Percentiles rank a stretch among this genome's conserved stretches.
These are phyloP conservation scores for Scutellaria baicalensis DNA, from an alignment of 257 asterid species.

Conservation along the genomic window DNA sequence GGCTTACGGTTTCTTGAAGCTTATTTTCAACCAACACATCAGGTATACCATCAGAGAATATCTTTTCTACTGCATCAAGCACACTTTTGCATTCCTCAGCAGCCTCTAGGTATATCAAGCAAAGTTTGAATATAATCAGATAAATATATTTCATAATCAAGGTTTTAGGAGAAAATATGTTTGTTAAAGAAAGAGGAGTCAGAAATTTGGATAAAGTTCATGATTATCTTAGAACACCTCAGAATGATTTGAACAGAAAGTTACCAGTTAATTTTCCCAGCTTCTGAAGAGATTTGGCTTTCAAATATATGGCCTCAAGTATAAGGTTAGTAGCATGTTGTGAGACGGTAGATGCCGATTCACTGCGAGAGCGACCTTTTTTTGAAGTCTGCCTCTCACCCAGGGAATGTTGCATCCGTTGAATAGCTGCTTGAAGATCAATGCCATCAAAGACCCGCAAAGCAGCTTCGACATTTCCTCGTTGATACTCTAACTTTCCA, in stretches of 20 bases:
- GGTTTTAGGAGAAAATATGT: neutral
- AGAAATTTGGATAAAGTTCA: neutral
- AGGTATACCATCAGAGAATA: constrained; percentile 74
- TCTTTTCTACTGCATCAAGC: constrained; percentile 94
- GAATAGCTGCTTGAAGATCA: constrained; percentile 90
- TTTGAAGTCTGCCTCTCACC: constrained; percentile 63
- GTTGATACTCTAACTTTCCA: constrained; percentile 95
- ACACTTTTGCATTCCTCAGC: constrained; percentile 87
- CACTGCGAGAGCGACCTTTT: constrained; percentile 68
- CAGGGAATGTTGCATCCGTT: constrained; percentile 63
- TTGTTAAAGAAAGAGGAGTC: neutral
- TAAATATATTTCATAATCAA: constrained; percentile 8
- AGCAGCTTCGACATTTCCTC: constrained; percentile 97
- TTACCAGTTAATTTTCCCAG: constrained; percentile 79
- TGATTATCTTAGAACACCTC: neutral
- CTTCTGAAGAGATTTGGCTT: constrained; percentile 95
- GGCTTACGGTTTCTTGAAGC: constrained; percentile 91
- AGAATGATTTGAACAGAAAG: constrained; percentile 5
- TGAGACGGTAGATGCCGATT: constrained; percentile 43
- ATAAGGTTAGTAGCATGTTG: constrained; percentile 89
- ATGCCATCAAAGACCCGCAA: constrained; percentile 93
- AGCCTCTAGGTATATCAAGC: constrained; percentile 67
- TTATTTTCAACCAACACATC: constrained; percentile 72
- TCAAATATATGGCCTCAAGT: constrained; percentile 94
- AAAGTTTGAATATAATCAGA: constrained; percentile 25